Evolutionary conservation across 352 stramenopile genomes (phyloP), one percentile per base, ranked within the genome.

Genomic region (Phytophthora syringae): DNA sequence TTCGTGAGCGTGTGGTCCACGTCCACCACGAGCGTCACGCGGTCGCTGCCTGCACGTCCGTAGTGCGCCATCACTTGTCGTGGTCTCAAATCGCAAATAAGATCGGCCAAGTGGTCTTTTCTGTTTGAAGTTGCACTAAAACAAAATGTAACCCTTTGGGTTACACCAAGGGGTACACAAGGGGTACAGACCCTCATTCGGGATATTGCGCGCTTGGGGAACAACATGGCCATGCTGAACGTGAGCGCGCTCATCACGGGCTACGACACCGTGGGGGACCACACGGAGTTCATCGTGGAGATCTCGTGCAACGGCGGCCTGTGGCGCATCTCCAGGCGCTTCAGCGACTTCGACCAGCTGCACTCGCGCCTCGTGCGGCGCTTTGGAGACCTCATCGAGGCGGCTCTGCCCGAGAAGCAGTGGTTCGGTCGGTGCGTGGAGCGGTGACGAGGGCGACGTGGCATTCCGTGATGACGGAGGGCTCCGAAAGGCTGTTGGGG

Each of bases 341-440:
- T 93, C 60, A 95, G 86, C 58, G 86, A 95, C 78, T 95, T 95
- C 72, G 86, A 95, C 52, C 86, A 95, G 71, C 83, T 95, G 18
- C 86, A 95, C 52, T 79, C 79, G 69, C 81, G 80, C 13, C 78
- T 95, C n/a, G 60, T 83, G 60, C 83, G 83, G 50, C 74, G 70
- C 51, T 93, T 93, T 48, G 84, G 83, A 13, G 80, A 89, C 60
- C 80, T 90, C 52, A 86, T 95, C 27, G 81, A 91, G 22, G 80
- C 60, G 9, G 64, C 72, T 34, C 61, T 95, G 64, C 86, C 86
- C 1, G 86, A 95, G 57, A 95, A 95, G 71, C 86, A 95, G 75
- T 95, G 86, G 86, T 95, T 95, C 69, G 86, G 86, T 16, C 76
- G 86, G 86, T 95, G 68, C 37, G 78, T 79, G 21, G 28, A 34